Evolutionary conservation across 2,329 filamentous ascomycete species (phyloP).

Genomic region (Alternaria gaisen): DNA sequence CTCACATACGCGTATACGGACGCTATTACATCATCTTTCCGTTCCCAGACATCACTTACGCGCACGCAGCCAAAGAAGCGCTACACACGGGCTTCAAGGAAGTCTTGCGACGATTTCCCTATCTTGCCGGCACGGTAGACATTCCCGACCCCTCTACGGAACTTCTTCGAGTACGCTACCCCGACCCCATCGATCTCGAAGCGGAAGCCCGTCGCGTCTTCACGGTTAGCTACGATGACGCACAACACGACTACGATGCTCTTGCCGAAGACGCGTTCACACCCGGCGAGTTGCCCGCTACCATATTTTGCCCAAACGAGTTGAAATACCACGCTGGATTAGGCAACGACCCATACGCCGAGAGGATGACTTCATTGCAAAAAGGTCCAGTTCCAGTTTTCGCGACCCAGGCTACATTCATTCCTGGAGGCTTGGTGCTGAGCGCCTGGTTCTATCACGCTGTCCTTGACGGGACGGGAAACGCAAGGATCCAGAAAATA

Average conservation of each 20-base stretch:
- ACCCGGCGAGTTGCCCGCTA: constrained; percentile 16
- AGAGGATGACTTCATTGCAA: constrained; percentile 12
- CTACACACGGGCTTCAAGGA: constrained; percentile 20
- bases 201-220: constrained; percentile 16
- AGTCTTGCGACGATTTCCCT: constrained; percentile 24
- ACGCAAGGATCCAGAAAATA: constrained; percentile 20
- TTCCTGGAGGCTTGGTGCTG: constrained; percentile 38
- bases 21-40: constrained; percentile 27
- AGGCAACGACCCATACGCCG: constrained; percentile 23
- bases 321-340: constrained; percentile 23
- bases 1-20: constrained; percentile 25
- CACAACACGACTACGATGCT: constrained; percentile 9
- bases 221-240: constrained; percentile 6
- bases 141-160: constrained; percentile 9
- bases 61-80: constrained; percentile 19
- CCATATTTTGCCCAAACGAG: constrained; percentile 18
- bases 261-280: constrained; percentile 21
- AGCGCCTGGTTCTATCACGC: constrained; percentile 39
- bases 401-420: constrained; percentile 35
- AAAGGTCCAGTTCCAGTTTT: constrained; percentile 31
- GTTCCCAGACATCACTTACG: constrained; percentile 20
- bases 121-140: constrained; percentile 25
- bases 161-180: constrained; percentile 22
- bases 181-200: constrained; percentile 15
- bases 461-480: constrained; percentile 29